Evolutionary conservation across 2,329 filamentous ascomycete genomes (phyloP).

Genomic region (Knoxdaviesia capensis): DNA sequence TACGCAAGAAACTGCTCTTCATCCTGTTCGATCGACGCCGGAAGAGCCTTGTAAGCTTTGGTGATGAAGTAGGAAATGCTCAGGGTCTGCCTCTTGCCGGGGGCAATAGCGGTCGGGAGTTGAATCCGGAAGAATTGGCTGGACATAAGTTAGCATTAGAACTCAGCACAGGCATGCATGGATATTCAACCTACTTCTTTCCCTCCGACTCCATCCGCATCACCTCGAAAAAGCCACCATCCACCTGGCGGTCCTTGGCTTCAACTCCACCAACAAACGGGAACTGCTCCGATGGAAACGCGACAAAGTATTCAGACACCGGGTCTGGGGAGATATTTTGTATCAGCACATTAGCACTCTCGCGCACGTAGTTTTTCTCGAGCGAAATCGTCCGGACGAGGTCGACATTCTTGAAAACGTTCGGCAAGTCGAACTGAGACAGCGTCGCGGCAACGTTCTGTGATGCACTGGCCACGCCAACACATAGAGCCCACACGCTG

Average conservation of each 20-base stretch:
- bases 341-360: constrained; percentile 83
- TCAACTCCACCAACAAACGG: constrained; percentile 68
- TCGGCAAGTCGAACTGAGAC: not conserved
- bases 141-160: constrained; percentile 12
- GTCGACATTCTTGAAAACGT: constrained; percentile 81
- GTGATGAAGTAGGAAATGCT: constrained; percentile 72
- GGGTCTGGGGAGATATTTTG: constrained; percentile 66
- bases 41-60: constrained; percentile 60
- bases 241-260: constrained; percentile 48
- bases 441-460: too few species aligned
- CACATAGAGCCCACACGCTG: too few species aligned
- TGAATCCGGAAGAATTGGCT: constrained; percentile 70
- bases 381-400: constrained; percentile 76
- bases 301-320: constrained; percentile 79
- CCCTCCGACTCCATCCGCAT: constrained; percentile 45
- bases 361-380: constrained; percentile 80
- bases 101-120: constrained; percentile 54
- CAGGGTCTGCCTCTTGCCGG: constrained; percentile 65
- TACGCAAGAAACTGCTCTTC: constrained; percentile 76
- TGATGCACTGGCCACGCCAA: too few species aligned
- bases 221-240: constrained; percentile 39
- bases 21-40: constrained; percentile 62
- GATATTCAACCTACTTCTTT: constrained; percentile 25
- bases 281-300: constrained; percentile 61
- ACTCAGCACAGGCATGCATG: not conserved